These are phyloP conservation scores for Mimosa bimucronata DNA, from an alignment of 306 rosid genomes.

Conservation along the genomic window DNA sequence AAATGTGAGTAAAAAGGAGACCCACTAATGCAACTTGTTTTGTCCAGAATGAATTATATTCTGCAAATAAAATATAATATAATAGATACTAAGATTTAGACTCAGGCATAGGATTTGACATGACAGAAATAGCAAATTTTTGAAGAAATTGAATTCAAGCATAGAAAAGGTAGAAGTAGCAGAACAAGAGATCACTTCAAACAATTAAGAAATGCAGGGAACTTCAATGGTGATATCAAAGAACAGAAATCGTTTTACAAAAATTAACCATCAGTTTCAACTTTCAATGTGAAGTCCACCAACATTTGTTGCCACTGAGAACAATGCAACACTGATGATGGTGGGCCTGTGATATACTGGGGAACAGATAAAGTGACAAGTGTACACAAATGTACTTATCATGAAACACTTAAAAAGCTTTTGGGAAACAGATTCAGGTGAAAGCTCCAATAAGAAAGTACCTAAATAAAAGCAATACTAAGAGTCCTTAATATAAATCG, in stretches of 20 bases:
- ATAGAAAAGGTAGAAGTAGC: neutral
- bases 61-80: neutral
- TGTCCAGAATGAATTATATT: neutral
- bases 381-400: neutral
- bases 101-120: neutral
- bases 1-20: conserved; percentile 16
- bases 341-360: neutral
- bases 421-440: neutral
- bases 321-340: neutral
- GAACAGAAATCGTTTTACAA: too few relatives aligned
- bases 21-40: neutral
- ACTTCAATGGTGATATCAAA: too few relatives aligned
- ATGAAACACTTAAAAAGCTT: neutral
- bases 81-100: neutral
- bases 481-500: too few relatives aligned
- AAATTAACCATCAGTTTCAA: too few relatives aligned
- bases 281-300: too few relatives aligned
- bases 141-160: neutral
- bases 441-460: neutral
- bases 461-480: neutral
- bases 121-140: neutral
- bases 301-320: neutral
- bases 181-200: neutral
- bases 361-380: neutral
- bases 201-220: too few relatives aligned